Evolutionary conservation across 1,284 basidiomycete genomes (phyloP), one percentile per base, ranked within the genome.

Genomic region (Ustilago trichophora): DNA sequence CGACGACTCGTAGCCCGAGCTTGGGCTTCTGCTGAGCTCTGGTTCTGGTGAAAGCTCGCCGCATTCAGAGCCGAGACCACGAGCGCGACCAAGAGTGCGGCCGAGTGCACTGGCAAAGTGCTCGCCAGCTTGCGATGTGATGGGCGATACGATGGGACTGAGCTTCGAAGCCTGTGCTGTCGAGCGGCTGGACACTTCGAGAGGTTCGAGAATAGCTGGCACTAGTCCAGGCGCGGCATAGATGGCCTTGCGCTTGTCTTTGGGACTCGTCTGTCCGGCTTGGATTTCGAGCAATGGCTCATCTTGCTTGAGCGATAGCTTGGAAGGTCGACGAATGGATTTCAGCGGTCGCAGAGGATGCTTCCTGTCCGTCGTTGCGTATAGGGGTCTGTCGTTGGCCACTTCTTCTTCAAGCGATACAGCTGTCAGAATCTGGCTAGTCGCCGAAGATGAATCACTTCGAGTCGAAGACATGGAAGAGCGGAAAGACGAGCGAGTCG

Each of bases 161-260:
- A 36, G 31, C 38, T 42, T 48, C 6, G 52, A 36, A 12, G 49
- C 27, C 27, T 29, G 27, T n/a, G n/a, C n/a, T n/a, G 13, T 29
- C 13, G 18, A 3, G 6, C 10, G 32, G 6, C 12, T n/a, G 16
- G 37, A n/a, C 24, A 13, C 18, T 35, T 41, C 16, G 19, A 35
- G 24, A 3, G 51, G 43, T n/a, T 55, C 52, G 13, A 62, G n/a
- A 13, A 54, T 51, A 4, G 27, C 48, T 25, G 44, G 60, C 0
- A 43, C 45, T 6, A 31, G 21, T 29, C 44, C 49, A 22, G 43
- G 45, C 1, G 40, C 36, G 6, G 51, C 62, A 9, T 60, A 60
- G n/a, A 66, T 52, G 2, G 47, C 63, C 26, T 66, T 66, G 13
- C 63, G 32, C 48, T 66, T 66, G 18, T 66, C 63, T 26, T 58